Evolutionary conservation across 371 early-diverging fungal species (phyloP), one percentile per base, ranked within the genome.

Genomic region (Mucor irregularis): DNA sequence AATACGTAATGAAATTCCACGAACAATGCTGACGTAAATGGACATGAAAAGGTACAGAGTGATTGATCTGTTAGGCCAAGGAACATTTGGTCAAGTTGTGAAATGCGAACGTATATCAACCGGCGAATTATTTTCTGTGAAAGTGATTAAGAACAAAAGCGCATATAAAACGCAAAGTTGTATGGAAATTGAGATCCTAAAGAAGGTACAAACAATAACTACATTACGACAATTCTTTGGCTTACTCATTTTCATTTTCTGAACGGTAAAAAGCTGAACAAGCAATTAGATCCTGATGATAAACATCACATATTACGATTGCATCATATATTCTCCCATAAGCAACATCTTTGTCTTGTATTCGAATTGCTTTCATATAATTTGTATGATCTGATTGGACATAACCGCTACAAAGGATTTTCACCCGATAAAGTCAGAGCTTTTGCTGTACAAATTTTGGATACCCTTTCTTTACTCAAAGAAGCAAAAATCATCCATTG

Each of bases 71-170:
- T 71, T 99, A 19, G 99, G 99, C 2, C 90, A 89, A 71, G 99
- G 99, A 13, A 99, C 99, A 0, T 99, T 98, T 84, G 98, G 99
- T 0, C 97, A 98, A 72, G 99, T 99, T 0, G 96, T 94, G 24
- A 95, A 94, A 71, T 98, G 97, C 63, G 86, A 90, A 38, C 87
- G 92, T 48, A 48, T 93, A 34, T 85, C 87, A 48, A 94, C 95
- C 4, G 86, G 90, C 54, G 90, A 90, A 46, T 64, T 90, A 19
- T 90, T 92, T 19, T 99, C 98, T 4, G 90, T 98, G 45, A 99
- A 99, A 69, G 92, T 99, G 6, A 94, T 99, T 56, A 98, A 98
- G 68, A 98, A 95, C 78, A 90, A 91, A 58, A 84, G 88, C 0
- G 92, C 92, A 2, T 99, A 95, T 74, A 93, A 90, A 69, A 89